A percentile compares a stretch with the other conserved stretches of the same genome.
These are phyloP conservation scores for Aplosporella prunicola DNA, from an alignment of 2,329 filamentous ascomycete species.

Conservation along the genomic window DNA sequence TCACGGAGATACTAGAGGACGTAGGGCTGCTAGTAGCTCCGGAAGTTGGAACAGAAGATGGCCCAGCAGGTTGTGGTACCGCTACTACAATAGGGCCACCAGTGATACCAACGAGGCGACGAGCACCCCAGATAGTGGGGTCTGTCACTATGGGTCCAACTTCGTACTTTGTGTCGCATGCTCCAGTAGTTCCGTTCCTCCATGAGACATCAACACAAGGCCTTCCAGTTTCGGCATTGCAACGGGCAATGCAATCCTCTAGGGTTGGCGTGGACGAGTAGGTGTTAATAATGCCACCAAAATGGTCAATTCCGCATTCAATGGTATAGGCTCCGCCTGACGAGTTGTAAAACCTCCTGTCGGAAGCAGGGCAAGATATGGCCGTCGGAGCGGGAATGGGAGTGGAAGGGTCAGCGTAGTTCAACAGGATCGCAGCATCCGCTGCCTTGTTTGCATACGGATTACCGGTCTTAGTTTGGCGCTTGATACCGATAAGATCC, in stretches of 20 bases:
- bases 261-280: neutral
- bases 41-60: too few species aligned
- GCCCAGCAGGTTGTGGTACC: too few species aligned
- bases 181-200: neutral
- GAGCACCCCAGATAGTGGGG: neutral
- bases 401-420: neutral
- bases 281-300: neutral
- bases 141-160: neutral
- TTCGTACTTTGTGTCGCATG: neutral
- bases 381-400: neutral
- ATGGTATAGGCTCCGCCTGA: neutral
- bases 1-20: too few species aligned
- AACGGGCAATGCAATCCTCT: neutral
- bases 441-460: too few species aligned
- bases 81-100: too few species aligned
- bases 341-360: neutral
- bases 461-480: too few species aligned
- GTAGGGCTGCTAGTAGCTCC: too few species aligned
- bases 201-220: constrained; percentile 1
- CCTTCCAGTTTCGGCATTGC: neutral
- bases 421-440: too few species aligned
- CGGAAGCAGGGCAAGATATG: neutral
- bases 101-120: too few species aligned
- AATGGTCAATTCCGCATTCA: constrained; percentile 1
- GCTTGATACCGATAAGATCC: neutral